These are phyloP conservation scores for Strobilomyces dryophilus DNA, from an alignment of 768 basidiomycete species.

Conservation along the genomic window DNA sequence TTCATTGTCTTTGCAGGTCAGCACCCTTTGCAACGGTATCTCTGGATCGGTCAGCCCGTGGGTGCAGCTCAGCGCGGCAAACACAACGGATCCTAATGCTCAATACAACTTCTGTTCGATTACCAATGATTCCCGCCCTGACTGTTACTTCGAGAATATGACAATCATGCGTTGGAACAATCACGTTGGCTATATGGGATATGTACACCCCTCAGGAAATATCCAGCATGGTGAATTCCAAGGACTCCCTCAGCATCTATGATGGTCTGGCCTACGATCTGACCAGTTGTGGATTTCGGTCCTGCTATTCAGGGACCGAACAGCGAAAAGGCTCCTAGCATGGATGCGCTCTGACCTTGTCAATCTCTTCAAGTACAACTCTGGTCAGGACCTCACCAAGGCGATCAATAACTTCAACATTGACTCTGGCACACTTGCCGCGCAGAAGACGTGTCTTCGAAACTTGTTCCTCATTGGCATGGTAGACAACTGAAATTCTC, in stretches of 20 bases:
- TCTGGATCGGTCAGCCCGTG: constrained; percentile 80
- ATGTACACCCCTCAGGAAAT: constrained; percentile 73
- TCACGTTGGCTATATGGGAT: constrained; percentile 83
- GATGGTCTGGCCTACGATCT: constrained; percentile 84
- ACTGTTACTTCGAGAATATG: constrained; percentile 98
- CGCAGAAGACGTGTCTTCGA: constrained; percentile 85
- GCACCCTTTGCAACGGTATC: constrained; percentile 87
- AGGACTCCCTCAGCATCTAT: constrained; percentile 76
- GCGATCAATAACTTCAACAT: constrained; percentile 58
- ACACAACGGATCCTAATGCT: constrained; percentile 70
- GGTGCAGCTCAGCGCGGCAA: constrained; percentile 64
- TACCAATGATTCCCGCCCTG: constrained; percentile 86
- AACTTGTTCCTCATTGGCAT: constrained; percentile 91
- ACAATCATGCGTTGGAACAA: constrained; percentile 85
- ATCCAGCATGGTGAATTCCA: constrained; percentile 58
- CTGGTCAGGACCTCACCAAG: constrained; percentile 82
- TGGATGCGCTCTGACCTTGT: constrained; percentile 50
- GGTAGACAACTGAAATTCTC: constrained; percentile 85
- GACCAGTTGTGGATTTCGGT: constrained; percentile 70
- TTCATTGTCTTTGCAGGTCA: constrained; percentile 50
- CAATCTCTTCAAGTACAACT: constrained; percentile 68
- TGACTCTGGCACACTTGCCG: constrained; percentile 37
- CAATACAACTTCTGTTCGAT: constrained; percentile 92
- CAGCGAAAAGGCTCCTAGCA: constrained; percentile 41
- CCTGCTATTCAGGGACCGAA: constrained; percentile 51